These are phyloP conservation scores for Begonia loranthoides DNA, from an alignment of 306 rosid genomes.

Conservation along the genomic window DNA sequence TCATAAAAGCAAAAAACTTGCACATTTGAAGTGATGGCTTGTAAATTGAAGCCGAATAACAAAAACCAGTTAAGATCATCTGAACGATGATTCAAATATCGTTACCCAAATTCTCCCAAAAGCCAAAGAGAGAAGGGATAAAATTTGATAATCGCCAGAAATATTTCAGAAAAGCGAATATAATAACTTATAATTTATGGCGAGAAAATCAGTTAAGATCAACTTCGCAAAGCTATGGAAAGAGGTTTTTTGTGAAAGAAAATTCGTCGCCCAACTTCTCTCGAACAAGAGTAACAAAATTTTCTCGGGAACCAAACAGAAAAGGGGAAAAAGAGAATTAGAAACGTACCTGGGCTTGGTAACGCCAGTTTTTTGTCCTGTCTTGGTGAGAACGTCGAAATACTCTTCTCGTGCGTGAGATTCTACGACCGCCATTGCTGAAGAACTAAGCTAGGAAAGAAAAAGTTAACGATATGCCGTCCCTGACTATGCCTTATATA, in stretches of 20 bases:
- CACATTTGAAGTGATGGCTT: not conserved
- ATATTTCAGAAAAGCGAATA: too few species aligned
- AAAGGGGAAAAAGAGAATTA: not conserved
- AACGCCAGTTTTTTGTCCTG: conserved; percentile 53
- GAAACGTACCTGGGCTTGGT: conserved; percentile 53
- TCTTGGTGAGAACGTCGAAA: conserved; percentile 59
- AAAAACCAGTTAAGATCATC: not conserved
- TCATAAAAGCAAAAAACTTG: not conserved
- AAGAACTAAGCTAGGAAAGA: not conserved
- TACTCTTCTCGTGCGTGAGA: conserved; percentile 27
- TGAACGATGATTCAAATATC: not conserved
- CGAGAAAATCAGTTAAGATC: not conserved
- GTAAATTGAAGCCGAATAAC: not conserved
- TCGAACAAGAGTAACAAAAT: not conserved
- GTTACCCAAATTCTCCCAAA: not conserved
- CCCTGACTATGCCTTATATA: too few species aligned
- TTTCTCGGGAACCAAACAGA: conserved; percentile 3
- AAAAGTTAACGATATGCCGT: too few species aligned
- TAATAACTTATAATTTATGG: too few species aligned
- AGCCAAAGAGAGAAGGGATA: too few species aligned
- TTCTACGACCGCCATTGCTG: conserved; percentile 20
- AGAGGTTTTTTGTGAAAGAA: not conserved
- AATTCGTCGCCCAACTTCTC: too few species aligned
- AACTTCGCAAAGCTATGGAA: not conserved
- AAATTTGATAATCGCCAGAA: too few species aligned